Conservation (phyloP, 148 eudicot genomes). For the Beta vulgaris region DNA sequence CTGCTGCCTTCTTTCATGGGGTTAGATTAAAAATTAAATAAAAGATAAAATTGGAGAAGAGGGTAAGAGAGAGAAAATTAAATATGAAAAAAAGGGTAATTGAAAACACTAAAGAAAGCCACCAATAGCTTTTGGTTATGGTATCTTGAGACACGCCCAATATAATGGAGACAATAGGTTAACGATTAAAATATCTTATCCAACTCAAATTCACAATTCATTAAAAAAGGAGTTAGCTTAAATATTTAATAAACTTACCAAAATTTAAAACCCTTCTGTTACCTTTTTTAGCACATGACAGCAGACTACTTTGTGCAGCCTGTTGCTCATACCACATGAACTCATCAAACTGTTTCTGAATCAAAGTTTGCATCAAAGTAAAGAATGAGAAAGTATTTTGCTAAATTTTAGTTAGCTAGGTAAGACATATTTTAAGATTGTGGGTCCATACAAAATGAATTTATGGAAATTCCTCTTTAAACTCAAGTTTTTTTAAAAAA, state of each 20-base stretch:
- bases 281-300: constrained; percentile 28
- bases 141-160: constrained; percentile 45
- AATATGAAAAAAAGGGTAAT: neutral
- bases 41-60: neutral
- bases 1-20: too few species aligned
- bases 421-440: too few species aligned
- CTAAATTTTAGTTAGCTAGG: too few species aligned
- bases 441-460: too few species aligned
- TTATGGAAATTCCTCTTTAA: too few species aligned
- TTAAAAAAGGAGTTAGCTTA: constrained; percentile 8
- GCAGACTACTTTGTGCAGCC: constrained; percentile 15
- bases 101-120: neutral
- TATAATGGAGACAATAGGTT: constrained; percentile 30
- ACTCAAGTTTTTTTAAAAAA: too few species aligned
- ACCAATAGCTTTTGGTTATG: constrained; percentile 28
- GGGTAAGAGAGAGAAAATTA: neutral
- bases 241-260: neutral
- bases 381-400: neutral
- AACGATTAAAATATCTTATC: constrained; percentile 25
- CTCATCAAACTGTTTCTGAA: neutral
- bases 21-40: neutral
- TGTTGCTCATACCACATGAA: constrained; percentile 21
- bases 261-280: neutral
- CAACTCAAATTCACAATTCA: neutral
- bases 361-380: neutral